phyloP scores from a whole-genome alignment of 257 asterid species.

The Ballota nigra region DNA sequence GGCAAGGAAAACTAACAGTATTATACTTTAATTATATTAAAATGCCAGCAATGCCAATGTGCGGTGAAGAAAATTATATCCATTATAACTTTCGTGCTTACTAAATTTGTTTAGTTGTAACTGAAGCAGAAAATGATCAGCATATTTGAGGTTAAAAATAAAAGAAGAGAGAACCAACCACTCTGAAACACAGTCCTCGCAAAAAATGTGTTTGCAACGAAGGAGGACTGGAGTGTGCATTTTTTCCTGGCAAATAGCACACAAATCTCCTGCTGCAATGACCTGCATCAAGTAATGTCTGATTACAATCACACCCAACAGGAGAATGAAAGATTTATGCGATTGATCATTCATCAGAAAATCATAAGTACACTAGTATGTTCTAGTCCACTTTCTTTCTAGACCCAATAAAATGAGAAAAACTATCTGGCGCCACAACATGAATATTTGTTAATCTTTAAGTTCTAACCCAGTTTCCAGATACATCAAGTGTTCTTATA shows the following conservation, averaged over 20 bases:
- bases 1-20: not conserved
- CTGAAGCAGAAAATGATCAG: not conserved
- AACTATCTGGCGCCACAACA: not conserved
- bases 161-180: constrained; percentile 50
- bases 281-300: constrained; percentile 44
- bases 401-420: not conserved
- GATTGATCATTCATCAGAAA: not conserved
- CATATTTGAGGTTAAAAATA: not conserved
- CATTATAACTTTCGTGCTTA: not conserved
- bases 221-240: constrained; percentile 77
- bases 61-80: not conserved
- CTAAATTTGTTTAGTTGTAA: not conserved
- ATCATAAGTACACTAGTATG: not conserved
- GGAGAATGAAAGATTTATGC: not conserved
- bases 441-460: not conserved
- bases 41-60: not conserved
- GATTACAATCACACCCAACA: constrained; percentile 3
- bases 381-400: not conserved
- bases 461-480: constrained; percentile 3
- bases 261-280: constrained; percentile 72
- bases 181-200: constrained; percentile 87
- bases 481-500: not conserved
- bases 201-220: constrained; percentile 84
- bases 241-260: constrained; percentile 93
- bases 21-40: not conserved